phyloP scores from a whole-genome alignment of 1,284 basidiomycete genomes.

The Trichosporon coremiiforme region DNA sequence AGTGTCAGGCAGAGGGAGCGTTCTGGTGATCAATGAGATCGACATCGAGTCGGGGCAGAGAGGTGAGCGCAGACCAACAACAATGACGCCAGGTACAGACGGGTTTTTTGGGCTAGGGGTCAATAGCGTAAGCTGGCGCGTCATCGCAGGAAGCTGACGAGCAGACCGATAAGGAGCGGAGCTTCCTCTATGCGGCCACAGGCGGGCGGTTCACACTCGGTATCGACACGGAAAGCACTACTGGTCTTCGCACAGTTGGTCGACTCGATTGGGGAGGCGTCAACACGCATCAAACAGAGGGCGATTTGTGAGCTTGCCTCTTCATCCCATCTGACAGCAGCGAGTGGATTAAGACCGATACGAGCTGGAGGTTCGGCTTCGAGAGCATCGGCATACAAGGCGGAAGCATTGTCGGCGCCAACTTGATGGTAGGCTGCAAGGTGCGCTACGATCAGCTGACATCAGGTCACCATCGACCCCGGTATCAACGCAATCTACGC shows the following conservation, averaged over 20 bases:
- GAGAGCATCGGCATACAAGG: conserved; percentile 40
- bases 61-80: background rate
- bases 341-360: conserved; percentile 46
- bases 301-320: conserved; percentile 45
- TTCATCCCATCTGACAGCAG: conserved; percentile 28
- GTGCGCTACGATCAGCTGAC: background rate
- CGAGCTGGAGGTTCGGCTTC: conserved; percentile 43
- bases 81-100: background rate
- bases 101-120: conserved; percentile 53
- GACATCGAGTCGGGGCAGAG: background rate
- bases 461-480: conserved; percentile 48
- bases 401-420: conserved; percentile 20
- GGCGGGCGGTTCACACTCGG: conserved; percentile 39
- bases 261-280: conserved; percentile 52
- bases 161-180: background rate
- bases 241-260: conserved; percentile 34
- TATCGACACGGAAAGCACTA: conserved; percentile 38
- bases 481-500: conserved; percentile 49
- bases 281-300: conserved; percentile 37
- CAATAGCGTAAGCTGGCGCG: conserved; percentile 38
- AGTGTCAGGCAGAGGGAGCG: background rate
- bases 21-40: background rate
- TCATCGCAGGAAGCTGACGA: conserved; percentile 16
- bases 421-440: background rate
- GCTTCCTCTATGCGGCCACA: background rate